phyloP scores from a whole-genome alignment of 495 filamentous ascomycete genomes.

The Tuber aestivum region DNA sequence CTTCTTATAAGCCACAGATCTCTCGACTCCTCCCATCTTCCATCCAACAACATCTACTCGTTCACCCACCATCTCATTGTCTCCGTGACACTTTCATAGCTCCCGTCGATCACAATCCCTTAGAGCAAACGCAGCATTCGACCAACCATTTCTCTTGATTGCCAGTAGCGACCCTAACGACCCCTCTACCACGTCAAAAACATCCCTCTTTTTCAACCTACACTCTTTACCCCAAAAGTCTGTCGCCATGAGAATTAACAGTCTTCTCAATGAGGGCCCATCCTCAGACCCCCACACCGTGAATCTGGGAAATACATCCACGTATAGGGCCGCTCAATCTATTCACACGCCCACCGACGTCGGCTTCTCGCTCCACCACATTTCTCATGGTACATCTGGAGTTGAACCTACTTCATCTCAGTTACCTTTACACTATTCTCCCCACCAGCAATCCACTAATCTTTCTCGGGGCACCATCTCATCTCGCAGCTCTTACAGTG shows the following conservation, averaged over 20 bases:
- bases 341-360: slow-evolving; percentile 13
- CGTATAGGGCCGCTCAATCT: slow-evolving; percentile 21
- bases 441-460: slow-evolving; percentile 19
- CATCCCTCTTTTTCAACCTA: slow-evolving; percentile 15
- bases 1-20: slow-evolving; percentile 4
- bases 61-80: slow-evolving; percentile 33
- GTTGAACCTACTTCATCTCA: slow-evolving; percentile 16
- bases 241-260: slow-evolving; percentile 33
- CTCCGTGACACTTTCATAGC: slow-evolving; percentile 36
- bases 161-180: slow-evolving; percentile 21
- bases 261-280: slow-evolving; percentile 30
- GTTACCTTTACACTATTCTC: slow-evolving; percentile 15
- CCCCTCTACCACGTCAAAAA: slow-evolving; percentile 34
- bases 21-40: slow-evolving; percentile 24
- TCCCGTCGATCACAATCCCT: slow-evolving; percentile 37
- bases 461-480: slow-evolving; percentile 19
- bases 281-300: slow-evolving; percentile 21
- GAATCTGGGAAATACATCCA: slow-evolving; percentile 17
- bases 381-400: slow-evolving; percentile 22
- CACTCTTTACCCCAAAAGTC: slow-evolving; percentile 17
- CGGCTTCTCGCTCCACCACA: background rate
- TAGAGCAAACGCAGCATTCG: slow-evolving; percentile 29
- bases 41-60: slow-evolving; percentile 31
- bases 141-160: slow-evolving; percentile 27
- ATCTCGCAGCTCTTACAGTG: slow-evolving; percentile 37